Base-by-base conservation (phyloP, 768 basidiomycete genomes). In the Astraeus odoratus region DNA sequence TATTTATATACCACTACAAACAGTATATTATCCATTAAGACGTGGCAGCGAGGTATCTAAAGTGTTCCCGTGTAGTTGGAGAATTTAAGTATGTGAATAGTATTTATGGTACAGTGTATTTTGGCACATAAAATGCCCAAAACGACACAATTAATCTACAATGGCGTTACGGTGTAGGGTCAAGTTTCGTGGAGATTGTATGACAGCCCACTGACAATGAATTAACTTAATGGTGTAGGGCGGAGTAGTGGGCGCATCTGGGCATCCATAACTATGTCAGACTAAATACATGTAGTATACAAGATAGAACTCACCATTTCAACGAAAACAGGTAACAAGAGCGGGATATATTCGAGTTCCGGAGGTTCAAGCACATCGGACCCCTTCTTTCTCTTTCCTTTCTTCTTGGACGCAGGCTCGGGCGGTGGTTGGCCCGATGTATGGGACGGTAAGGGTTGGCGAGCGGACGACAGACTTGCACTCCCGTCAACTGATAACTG, bases 261-360 rank as follows among this genome's bases (percentile, higher is more conserved):
- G 24, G n/a, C 18, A 35, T 57, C 15, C 25, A 48, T 38, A 38
- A 59, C 51, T 16, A 16, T 19, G 24, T 22, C 19, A 37, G 25
- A 1, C 5, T 23, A 19, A 12, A 36, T 4, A 7, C 29, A 40
- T 42, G 8, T n/a, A 12, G 13, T 35, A 18, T 6, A 16, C 19
- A 16, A 31, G 26, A 16, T 10, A 8, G 39, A 12, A 1, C 49
- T 67, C 81, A 96, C 93, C 76, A 97, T 81, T 68, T 98, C 96
- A 35, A 85, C 76, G 61, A 98, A 97, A 22, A 98, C 55, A 2
- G 95, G 92, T 29, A 96, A 68, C 18, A 99, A 62, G 48, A 80
- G 73, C n/a, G 89, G 85, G 42, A 98, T 78, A 56, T 83, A 75
- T 38, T 71, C 67, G 38, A 97, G 69, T 42, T 87, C 80, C 1